Evolutionary conservation across 202 grass and related monocot genomes (phyloP).

Genomic region (Panicum virgatum): DNA sequence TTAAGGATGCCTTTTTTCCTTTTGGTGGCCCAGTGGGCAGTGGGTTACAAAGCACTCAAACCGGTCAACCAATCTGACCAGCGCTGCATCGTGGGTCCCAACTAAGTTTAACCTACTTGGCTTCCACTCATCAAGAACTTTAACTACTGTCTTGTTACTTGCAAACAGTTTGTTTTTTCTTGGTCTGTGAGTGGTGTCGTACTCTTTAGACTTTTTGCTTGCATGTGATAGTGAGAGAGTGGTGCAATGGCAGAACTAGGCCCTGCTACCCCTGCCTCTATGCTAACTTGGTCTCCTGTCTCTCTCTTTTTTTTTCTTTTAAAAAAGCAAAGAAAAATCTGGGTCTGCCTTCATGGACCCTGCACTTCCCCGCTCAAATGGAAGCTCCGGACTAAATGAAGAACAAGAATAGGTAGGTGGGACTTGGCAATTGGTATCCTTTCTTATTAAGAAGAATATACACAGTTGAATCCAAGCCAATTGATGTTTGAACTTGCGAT

Average conservation of each 20-base stretch:
- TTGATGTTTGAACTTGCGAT: too few relatives aligned
- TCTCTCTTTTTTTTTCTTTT: background rate
- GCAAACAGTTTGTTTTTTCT: slow-evolving; percentile 20
- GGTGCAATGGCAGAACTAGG: slow-evolving; percentile 3
- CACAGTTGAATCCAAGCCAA: background rate
- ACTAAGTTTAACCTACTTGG: slow-evolving; percentile 4
- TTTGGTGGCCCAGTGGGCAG: background rate
- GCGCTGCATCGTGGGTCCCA: slow-evolving; percentile 33
- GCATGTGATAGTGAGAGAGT: slow-evolving; percentile 33
- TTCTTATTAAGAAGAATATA: background rate
- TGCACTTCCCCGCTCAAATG: background rate
- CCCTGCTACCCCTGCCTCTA: background rate
- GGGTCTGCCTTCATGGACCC: background rate
- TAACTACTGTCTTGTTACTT: slow-evolving; percentile 28
- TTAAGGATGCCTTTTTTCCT: background rate
- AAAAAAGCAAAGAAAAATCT: background rate
- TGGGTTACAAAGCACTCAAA: background rate
- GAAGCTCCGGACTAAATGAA: background rate
- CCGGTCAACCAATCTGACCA: slow-evolving; percentile 42
- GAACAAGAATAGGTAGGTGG: background rate
- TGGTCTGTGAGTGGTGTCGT: slow-evolving; percentile 24
- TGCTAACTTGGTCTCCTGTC: background rate
- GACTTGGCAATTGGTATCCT: background rate
- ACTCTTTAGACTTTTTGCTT: slow-evolving; percentile 36
- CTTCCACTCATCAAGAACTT: slow-evolving; percentile 29